Evolutionary conservation across 2,329 filamentous ascomycete species (phyloP).

Genomic region (Sporothrix pallida): DNA sequence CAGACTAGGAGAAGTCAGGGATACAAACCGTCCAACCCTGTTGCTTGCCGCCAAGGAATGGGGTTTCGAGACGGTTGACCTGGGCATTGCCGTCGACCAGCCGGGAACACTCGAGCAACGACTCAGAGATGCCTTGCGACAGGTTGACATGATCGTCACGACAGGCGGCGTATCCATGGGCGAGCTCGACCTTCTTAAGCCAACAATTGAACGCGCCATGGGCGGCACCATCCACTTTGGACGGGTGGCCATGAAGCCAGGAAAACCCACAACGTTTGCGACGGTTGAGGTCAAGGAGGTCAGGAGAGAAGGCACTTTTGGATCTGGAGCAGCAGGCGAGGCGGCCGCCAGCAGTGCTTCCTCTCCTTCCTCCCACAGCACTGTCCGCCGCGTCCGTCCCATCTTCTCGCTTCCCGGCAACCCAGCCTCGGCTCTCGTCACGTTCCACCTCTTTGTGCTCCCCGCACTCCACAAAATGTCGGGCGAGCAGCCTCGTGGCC

Average conservation of each 20-base stretch:
- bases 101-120: slow-evolving; percentile 75
- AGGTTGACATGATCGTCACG: slow-evolving; percentile 83
- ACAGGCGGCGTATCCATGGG: slow-evolving; percentile 97
- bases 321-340: too few species aligned
- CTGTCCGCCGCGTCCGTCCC: slow-evolving; percentile 62
- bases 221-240: slow-evolving; percentile 96
- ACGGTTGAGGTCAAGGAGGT: slow-evolving; percentile 74
- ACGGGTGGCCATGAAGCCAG: slow-evolving; percentile 95
- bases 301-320: slow-evolving; percentile 49
- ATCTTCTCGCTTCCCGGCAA: slow-evolving; percentile 95
- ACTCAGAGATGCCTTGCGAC: slow-evolving; percentile 74
- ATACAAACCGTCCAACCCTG: slow-evolving; percentile 89
- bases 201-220: slow-evolving; percentile 87
- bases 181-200: slow-evolving; percentile 94
- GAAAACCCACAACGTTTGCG: slow-evolving; percentile 96
- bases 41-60: slow-evolving; percentile 75
- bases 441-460: slow-evolving; percentile 91
- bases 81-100: slow-evolving; percentile 82
- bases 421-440: slow-evolving; percentile 89
- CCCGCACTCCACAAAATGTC: slow-evolving; percentile 80
- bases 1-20: slow-evolving; percentile 82
- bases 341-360: too few species aligned
- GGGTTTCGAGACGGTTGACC: slow-evolving; percentile 80
- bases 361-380: not conserved
- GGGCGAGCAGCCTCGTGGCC: slow-evolving; percentile 69